A percentile compares a stretch with the other conserved stretches of the same genome.
Evolutionary conservation across 331 rosid species (phyloP).

Genomic region (Erythrophleum ivorense): DNA sequence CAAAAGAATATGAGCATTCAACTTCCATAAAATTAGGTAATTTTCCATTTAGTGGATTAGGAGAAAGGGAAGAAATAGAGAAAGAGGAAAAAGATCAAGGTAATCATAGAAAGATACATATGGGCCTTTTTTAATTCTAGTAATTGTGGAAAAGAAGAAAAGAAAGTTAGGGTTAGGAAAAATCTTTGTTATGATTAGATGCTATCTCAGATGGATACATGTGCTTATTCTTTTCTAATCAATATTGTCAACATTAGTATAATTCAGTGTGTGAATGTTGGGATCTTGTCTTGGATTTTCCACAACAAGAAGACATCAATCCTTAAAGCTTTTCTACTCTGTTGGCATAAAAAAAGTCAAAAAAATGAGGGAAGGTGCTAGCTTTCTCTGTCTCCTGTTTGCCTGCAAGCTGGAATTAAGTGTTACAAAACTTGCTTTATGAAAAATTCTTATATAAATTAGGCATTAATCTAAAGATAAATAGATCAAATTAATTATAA

Average conservation of each 20-base stretch:
- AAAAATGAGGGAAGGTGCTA: slow-evolving; percentile 41
- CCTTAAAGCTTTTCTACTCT: slow-evolving; percentile 30
- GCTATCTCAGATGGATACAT: slow-evolving; percentile 25
- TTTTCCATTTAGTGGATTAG: background rate
- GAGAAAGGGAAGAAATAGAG: slow-evolving; percentile 2
- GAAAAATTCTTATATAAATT: background rate
- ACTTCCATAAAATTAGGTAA: background rate
- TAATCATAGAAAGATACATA: background rate
- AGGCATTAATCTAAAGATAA: too few species aligned
- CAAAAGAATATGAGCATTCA: background rate
- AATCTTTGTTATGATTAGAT: slow-evolving; percentile 34
- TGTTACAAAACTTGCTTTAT: slow-evolving; percentile 40
- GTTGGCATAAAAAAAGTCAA: slow-evolving; percentile 41
- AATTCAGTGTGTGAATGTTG: slow-evolving; percentile 57
- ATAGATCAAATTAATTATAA: too few species aligned
- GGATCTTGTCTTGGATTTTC: slow-evolving; percentile 56
- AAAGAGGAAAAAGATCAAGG: slow-evolving; percentile 3
- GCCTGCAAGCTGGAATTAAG: slow-evolving; percentile 68
- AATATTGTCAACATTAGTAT: slow-evolving; percentile 43
- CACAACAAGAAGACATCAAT: slow-evolving; percentile 35
- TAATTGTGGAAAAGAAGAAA: slow-evolving; percentile 12
- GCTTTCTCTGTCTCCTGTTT: slow-evolving; percentile 63
- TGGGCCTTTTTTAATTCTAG: background rate
- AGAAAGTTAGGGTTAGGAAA: slow-evolving; percentile 19
- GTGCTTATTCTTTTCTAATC: background rate